Conservation (phyloP, 2,329 filamentous ascomycete species). For the Hymenoscyphus linearis region DNA sequence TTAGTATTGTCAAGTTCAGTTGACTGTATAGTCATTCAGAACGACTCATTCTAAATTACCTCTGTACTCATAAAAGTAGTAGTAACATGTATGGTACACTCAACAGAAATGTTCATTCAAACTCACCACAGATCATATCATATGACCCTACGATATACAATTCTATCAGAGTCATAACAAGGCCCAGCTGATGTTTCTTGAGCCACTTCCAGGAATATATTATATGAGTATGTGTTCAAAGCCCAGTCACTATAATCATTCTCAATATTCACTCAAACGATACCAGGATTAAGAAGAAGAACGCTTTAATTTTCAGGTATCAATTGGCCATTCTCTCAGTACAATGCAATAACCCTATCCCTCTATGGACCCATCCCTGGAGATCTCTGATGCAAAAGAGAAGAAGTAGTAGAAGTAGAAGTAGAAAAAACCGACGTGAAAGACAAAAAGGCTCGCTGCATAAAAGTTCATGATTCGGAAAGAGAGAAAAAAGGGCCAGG, state of each 20-base stretch:
- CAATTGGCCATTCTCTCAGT: slow-evolving; percentile 22
- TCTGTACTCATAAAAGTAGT: no score
- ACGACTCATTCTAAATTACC: no score
- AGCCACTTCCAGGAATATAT: neutral
- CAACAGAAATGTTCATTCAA: no score
- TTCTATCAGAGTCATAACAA: neutral
- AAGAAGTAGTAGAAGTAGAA: slow-evolving; percentile 13
- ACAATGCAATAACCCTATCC: slow-evolving; percentile 27
- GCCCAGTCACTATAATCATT: neutral
- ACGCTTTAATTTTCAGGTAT: slow-evolving; percentile 20
- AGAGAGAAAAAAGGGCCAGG: neutral
- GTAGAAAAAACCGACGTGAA: slow-evolving; percentile 1
- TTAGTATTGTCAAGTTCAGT: no score
- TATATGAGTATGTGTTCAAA: neutral
- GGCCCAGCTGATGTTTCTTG: neutral
- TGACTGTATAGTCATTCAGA: no score
- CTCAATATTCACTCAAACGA: neutral
- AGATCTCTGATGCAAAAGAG: slow-evolving; percentile 30
- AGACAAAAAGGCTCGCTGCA: slow-evolving; percentile 27
- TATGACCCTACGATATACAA: no score
- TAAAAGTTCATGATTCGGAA: slow-evolving; percentile 29
- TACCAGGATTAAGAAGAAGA: neutral
- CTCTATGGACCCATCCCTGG: slow-evolving; percentile 25
- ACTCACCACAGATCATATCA: no score
- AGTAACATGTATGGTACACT: no score